Evolutionary conservation across 192 early-diverging fungal species (phyloP).

Genomic region (Blastocladiella britannica): DNA sequence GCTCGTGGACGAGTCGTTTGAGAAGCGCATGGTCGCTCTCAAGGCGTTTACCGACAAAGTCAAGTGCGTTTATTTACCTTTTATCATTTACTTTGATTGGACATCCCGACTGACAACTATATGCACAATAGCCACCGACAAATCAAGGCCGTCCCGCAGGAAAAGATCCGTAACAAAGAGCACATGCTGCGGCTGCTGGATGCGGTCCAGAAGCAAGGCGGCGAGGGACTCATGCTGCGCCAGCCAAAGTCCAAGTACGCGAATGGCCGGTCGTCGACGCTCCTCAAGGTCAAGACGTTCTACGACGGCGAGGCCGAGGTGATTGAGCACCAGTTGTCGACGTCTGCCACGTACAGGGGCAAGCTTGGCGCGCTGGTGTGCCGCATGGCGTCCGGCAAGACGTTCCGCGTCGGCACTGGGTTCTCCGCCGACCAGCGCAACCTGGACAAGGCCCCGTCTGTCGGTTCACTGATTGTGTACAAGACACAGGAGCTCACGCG

Average conservation of each 20-base stretch:
- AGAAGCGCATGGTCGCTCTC: constrained; percentile 24
- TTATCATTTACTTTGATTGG: background rate
- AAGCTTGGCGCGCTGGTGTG: constrained; percentile 35
- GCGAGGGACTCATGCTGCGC: constrained; percentile 50
- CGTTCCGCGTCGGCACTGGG: constrained; percentile 45
- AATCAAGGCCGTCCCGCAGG: constrained; percentile 24
- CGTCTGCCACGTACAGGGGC: constrained; percentile 29
- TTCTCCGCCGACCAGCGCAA: constrained; percentile 32
- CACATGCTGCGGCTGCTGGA: constrained; percentile 27
- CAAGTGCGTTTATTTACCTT: constrained; percentile 3
- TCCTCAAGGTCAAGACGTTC: constrained; percentile 50
- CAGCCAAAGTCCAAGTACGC: constrained; percentile 16
- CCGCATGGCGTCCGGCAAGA: constrained; percentile 34
- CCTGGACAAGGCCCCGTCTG: constrained; percentile 23
- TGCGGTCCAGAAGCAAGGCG: constrained; percentile 31
- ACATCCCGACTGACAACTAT: constrained; percentile 1
- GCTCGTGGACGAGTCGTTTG: constrained; percentile 20
- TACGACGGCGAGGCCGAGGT: constrained; percentile 52
- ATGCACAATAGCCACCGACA: constrained; percentile 8
- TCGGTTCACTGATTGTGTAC: constrained; percentile 22
- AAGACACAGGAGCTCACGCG: constrained; percentile 23
- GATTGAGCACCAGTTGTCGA: constrained; percentile 25
- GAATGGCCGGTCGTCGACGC: constrained; percentile 22
- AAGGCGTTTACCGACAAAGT: constrained; percentile 15
- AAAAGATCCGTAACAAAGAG: constrained; percentile 12